Base-by-base conservation (phyloP, 2,329 filamentous ascomycete genomes). In the Alternaria angustiovoidea region DNA sequence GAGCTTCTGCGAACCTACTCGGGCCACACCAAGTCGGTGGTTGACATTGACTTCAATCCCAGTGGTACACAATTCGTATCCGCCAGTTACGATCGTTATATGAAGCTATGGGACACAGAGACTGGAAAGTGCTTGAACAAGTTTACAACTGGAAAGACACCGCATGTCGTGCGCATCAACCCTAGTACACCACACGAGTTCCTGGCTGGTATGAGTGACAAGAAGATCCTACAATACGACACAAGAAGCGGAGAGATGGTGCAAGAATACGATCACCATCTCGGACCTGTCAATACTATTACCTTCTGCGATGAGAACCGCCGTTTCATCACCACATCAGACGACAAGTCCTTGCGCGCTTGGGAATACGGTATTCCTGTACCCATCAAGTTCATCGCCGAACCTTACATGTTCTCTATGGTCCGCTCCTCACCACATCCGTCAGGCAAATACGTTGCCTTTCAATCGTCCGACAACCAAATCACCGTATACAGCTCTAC, bases 291-390 rank as follows among this genome's bases (percentile, higher is more conserved):
- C 83, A 99, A 99, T 81, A 98, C 95, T 9, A 92, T 99, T 68
- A 95, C 92, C 5, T 99, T 98, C 79, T 93, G 96, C 67, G 95
- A 99, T 77, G 89, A 96, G 60, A 93, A 94, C 78, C 89, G 94
- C 36, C 91, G 96, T 41, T 99, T 99, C 85, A 95, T 99, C 83
- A 96, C 94, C 26, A 99, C 96, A 1, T 96, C 93, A 0, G 95
- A 99, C 82, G 95, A 99, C 83, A 97, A 97, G 79, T 94, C 91
- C 7, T 86, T 99, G 24, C 90, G 95, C 62, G 94, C 94, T 1
- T 99, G 96, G 96, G 96, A 99, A 81, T 98, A 96, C 82, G 93
- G 94, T 70, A 98, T 99, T 69, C 95, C 95, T 1, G 95, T 99
- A 0, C 95, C 95, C 0, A 98, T 99, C 85, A 98, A 97, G 78